Conservation (phyloP, 305 asterid genomes). For the Nicotiana rustica region DNA sequence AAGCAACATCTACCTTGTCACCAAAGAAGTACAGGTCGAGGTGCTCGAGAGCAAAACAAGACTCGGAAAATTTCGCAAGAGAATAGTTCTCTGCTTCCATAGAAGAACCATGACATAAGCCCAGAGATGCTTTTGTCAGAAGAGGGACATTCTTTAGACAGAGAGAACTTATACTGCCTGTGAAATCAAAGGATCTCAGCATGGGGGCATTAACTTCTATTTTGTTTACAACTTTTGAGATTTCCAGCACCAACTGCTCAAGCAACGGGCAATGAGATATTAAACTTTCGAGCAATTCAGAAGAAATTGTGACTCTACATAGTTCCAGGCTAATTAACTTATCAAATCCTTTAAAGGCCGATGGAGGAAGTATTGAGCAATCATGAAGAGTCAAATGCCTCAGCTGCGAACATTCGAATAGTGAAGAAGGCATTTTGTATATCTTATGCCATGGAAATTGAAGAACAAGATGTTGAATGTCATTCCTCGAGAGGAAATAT, state of each 20-base stretch:
- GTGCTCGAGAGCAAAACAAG: constrained; percentile 32
- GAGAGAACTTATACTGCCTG: not conserved
- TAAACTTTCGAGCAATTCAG: not conserved
- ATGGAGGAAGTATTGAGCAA: not conserved
- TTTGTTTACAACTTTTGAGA: no score
- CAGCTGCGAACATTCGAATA: constrained; percentile 7
- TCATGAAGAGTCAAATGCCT: not conserved
- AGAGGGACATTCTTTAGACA: constrained; percentile 14
- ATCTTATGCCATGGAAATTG: not conserved
- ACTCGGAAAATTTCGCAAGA: not conserved
- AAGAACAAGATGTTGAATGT: constrained; percentile 16
- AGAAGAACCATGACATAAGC: no score
- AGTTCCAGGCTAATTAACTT: not conserved
- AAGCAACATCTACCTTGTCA: constrained; percentile 32
- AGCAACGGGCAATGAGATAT: constrained; percentile 19
- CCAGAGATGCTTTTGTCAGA: not conserved
- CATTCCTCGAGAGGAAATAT: not conserved
- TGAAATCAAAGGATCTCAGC: constrained; percentile 25
- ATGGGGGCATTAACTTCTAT: constrained; percentile 15
- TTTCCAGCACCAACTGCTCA: not conserved
- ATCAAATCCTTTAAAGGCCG: constrained; percentile 2
- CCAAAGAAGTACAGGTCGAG: not conserved
- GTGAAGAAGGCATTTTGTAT: constrained; percentile 15
- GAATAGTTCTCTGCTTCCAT: not conserved
- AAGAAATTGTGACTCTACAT: not conserved